These are phyloP conservation scores for Pyrenopolyporus hunteri DNA, from an alignment of 495 filamentous ascomycete species.

Conservation along the genomic window DNA sequence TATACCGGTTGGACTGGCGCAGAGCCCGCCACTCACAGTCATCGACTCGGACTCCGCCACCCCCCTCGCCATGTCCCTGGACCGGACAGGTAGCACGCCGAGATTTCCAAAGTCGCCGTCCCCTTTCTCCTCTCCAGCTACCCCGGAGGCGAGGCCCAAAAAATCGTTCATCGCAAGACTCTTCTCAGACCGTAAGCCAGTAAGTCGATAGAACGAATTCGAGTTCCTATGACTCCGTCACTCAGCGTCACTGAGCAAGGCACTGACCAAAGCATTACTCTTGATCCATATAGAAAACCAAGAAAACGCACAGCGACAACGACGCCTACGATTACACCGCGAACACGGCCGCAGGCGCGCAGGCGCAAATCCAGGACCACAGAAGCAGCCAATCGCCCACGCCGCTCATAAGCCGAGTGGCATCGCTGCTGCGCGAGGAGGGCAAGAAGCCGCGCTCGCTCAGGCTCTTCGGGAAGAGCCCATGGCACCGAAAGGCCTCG, in stretches of 20 bases:
- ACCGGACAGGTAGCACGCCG: not conserved
- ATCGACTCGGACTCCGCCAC: conserved; percentile 11
- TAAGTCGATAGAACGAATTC: conserved; percentile 2
- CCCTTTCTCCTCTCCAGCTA: conserved; percentile 1
- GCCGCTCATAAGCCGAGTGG: conserved; percentile 22
- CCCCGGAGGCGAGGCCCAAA: conserved; percentile 15
- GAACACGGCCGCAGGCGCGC: not conserved
- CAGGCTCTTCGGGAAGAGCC: conserved; percentile 46
- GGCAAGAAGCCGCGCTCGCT: conserved; percentile 24
- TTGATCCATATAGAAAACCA: conserved; percentile 12
- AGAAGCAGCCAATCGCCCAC: not conserved
- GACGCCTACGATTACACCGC: conserved; percentile 8
- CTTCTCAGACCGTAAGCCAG: conserved; percentile 27
- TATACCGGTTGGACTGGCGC: not conserved
- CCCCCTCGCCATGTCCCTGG: not conserved
- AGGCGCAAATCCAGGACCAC: not conserved
- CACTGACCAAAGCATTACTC: not conserved
- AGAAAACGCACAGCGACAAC: conserved; percentile 15
- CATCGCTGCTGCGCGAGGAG: conserved; percentile 29
- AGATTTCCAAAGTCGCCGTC: conserved; percentile 5
- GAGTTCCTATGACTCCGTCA: not conserved
- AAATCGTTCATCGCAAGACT: conserved; percentile 36
- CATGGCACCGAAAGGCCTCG: conserved; percentile 51
- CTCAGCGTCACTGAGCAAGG: not conserved
- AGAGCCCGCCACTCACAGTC: conserved; percentile 13